These are phyloP conservation scores for Coccomyxa sp. DNA, from an alignment of 139 green algal genomes.

Conservation along the genomic window DNA sequence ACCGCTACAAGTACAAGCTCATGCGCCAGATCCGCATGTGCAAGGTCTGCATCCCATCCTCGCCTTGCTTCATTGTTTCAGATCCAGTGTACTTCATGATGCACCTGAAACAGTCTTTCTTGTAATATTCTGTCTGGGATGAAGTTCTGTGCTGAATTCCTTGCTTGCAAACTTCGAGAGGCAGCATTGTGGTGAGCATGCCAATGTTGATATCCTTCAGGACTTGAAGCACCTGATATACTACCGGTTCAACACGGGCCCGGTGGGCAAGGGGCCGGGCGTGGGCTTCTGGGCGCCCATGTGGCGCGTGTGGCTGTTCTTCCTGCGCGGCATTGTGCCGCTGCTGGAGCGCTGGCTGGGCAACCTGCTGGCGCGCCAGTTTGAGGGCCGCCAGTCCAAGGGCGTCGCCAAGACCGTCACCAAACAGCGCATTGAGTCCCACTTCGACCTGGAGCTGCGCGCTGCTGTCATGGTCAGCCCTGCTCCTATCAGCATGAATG, in stretches of 20 bases:
- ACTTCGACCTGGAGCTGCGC: conserved; percentile 98
- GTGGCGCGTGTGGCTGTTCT: conserved; percentile 99
- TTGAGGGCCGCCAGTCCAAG: conserved; percentile 95
- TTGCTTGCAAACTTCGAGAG: neutral
- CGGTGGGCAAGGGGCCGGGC: conserved; percentile 95
- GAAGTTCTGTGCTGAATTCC: neutral
- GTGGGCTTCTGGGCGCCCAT: conserved; percentile 99
- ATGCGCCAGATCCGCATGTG: conserved; percentile 99
- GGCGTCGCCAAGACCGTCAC: conserved; percentile 59
- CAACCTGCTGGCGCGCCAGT: conserved; percentile 98
- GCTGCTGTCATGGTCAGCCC: conserved; percentile 67
- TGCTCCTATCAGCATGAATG: conserved; percentile 43
- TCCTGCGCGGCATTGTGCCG: conserved; percentile 95
- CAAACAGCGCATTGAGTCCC: conserved; percentile 84
- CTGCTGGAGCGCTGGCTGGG: conserved; percentile 98
- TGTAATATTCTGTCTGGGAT: neutral
- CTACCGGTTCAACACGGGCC: conserved; percentile 99
- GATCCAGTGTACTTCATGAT: neutral
- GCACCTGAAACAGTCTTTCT: too few species aligned
- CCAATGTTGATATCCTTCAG: neutral
- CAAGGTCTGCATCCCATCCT: conserved; percentile 50
- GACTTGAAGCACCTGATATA: conserved; percentile 99
- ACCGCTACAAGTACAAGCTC: conserved; percentile 98
- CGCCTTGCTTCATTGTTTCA: neutral
- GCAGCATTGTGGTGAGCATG: neutral